Percentiles rank a stretch among this genome's conserved stretches.
Evolutionary conservation across 2,329 filamentous ascomycete species (phyloP).

Genomic region (Ilyonectria robusta): DNA sequence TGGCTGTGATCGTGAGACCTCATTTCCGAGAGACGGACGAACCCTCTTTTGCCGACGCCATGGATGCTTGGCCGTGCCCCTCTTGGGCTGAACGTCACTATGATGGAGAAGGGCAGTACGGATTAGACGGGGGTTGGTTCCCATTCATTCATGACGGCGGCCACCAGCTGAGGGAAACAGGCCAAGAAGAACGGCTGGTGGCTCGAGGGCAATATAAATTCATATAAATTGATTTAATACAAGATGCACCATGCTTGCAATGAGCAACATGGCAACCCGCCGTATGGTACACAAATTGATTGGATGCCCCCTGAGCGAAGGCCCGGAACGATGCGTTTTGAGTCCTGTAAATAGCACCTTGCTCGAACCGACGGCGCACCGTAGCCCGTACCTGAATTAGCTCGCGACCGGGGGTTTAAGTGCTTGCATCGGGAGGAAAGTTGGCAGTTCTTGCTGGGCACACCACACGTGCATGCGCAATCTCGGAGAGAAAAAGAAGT

Average conservation of each 20-base stretch:
- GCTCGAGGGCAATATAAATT: conserved; percentile 1
- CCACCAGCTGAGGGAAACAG: not conserved
- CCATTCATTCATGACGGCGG: conserved; percentile 11
- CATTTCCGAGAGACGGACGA: not conserved
- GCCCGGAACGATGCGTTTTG: conserved; percentile 20
- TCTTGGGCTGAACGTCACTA: conserved; percentile 1
- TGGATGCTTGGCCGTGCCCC: not conserved
- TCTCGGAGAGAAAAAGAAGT: not conserved
- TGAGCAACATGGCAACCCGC: not conserved
- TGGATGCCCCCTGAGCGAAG: conserved; percentile 26
- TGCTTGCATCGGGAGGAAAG: conserved; percentile 41
- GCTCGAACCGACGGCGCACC: not conserved
- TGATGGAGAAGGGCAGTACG: not conserved
- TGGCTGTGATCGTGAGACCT: not conserved
- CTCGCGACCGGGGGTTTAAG: conserved; percentile 45
- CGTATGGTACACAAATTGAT: conserved; percentile 29
- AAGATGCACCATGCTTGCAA: conserved; percentile 5
- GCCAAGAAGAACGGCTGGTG: not conserved
- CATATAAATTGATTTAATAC: not conserved
- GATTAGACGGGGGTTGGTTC: not conserved
- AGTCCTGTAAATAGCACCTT: conserved; percentile 33
- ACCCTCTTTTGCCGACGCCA: not conserved
- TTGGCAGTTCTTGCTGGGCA: conserved; percentile 4
- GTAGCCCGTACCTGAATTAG: conserved; percentile 13
- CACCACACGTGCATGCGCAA: conserved; percentile 9